Conservation (phyloP, 768 basidiomycete genomes). For the Multifurca ochricompacta region DNA sequence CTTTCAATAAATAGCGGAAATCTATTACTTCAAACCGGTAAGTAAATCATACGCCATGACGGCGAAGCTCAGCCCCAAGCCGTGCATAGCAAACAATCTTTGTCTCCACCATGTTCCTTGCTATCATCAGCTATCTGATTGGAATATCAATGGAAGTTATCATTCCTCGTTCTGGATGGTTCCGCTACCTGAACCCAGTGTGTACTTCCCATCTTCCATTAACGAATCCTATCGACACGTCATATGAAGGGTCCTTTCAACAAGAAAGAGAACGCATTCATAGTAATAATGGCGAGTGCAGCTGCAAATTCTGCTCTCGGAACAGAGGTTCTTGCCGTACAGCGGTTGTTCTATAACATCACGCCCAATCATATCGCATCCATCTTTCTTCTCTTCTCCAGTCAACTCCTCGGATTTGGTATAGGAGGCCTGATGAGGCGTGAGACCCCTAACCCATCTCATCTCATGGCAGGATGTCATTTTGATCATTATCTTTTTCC, state of each 20-base stretch:
- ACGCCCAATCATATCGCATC: slow-evolving; percentile 39
- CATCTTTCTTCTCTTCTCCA: slow-evolving; percentile 36
- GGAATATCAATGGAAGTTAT: slow-evolving; percentile 39
- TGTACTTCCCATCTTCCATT: slow-evolving; percentile 16
- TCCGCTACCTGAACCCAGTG: slow-evolving; percentile 48
- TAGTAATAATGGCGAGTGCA: slow-evolving; percentile 50
- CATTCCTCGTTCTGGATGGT: slow-evolving; percentile 38
- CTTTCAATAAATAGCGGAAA: slow-evolving; percentile 34
- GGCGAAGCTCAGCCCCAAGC: background rate
- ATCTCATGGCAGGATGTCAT: background rate
- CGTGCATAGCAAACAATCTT: slow-evolving; percentile 39
- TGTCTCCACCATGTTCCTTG: slow-evolving; percentile 48
- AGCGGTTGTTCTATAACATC: slow-evolving; percentile 38
- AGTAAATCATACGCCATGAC: background rate
- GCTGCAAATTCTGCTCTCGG: slow-evolving; percentile 47
- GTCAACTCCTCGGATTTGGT: slow-evolving; percentile 40
- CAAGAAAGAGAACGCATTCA: slow-evolving; percentile 52
- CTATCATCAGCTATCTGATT: slow-evolving; percentile 42
- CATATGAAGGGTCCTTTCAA: slow-evolving; percentile 43
- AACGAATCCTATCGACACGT: background rate
- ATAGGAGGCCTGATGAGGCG: slow-evolving; percentile 47
- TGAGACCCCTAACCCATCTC: slow-evolving; percentile 23
- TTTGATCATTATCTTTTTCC: background rate
- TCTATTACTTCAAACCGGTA: slow-evolving; percentile 56
- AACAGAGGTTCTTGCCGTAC: slow-evolving; percentile 47